Conservation (phyloP, 2,329 filamentous ascomycete genomes). For the Pseudogymnoascus sp. region DNA sequence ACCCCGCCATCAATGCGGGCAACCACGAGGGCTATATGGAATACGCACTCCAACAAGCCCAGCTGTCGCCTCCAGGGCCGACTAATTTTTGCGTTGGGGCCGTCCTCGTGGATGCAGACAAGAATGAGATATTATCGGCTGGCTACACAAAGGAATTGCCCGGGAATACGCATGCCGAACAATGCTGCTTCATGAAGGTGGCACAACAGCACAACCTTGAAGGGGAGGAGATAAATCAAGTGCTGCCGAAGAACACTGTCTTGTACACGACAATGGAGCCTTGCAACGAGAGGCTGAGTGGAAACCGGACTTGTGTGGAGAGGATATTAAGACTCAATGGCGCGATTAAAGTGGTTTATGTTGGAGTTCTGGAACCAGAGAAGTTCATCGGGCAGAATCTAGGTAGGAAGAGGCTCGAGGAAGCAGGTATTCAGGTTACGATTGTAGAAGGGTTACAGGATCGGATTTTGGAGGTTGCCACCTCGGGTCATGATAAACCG, state of each 20-base stretch:
- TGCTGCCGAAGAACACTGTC: conserved; percentile 47
- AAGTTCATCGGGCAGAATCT: conserved; percentile 82
- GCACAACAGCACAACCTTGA: conserved; percentile 39
- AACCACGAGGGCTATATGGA: conserved; percentile 48
- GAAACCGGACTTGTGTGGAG: conserved; percentile 71
- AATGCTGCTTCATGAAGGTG: conserved; percentile 79
- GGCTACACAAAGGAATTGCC: conserved; percentile 86
- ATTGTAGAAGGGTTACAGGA: conserved; percentile 69
- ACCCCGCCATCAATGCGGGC: conserved; percentile 18
- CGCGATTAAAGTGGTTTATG: conserved; percentile 67
- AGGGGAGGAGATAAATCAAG: conserved; percentile 47
- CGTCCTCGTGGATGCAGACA: conserved; percentile 59
- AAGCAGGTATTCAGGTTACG: conserved; percentile 65
- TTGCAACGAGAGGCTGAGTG: conserved; percentile 65
- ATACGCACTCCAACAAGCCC: conserved; percentile 67
- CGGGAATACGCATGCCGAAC: conserved; percentile 95
- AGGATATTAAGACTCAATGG: conserved; percentile 56
- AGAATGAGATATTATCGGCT: conserved; percentile 59
- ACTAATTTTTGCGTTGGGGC: conserved; percentile 94
- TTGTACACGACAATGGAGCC: conserved; percentile 94
- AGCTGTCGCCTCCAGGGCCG: conserved; percentile 72
- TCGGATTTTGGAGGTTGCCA: conserved; percentile 75
- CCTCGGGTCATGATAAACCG: conserved; percentile 61
- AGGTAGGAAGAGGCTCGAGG: conserved; percentile 62
- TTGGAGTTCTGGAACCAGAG: conserved; percentile 82